Evolutionary conservation across 2,329 filamentous ascomycete genomes (phyloP).

Genomic region (Rhynchosporium secalis): DNA sequence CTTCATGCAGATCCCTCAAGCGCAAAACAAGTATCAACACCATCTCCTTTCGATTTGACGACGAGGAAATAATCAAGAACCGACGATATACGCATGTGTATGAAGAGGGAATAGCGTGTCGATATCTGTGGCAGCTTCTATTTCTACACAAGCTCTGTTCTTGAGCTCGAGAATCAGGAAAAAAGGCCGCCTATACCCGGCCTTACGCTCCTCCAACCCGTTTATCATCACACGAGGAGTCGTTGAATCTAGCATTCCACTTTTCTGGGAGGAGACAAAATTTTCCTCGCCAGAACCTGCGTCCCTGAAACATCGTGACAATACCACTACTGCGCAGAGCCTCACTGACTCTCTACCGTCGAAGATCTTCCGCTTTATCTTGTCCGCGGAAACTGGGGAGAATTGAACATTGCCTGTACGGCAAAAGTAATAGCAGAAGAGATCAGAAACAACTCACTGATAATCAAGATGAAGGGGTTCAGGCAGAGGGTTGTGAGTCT

Average conservation of each 20-base stretch:
- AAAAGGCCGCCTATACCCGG: constrained; percentile 3
- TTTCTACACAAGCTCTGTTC: not conserved
- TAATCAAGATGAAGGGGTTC: constrained; percentile 86
- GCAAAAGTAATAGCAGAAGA: not conserved
- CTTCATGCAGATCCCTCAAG: constrained; percentile 20
- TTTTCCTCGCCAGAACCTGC: not conserved
- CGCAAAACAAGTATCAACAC: constrained; percentile 14
- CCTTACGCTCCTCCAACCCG: constrained; percentile 13
- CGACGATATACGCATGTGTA: constrained; percentile 4
- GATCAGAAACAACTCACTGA: not conserved
- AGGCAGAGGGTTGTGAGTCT: constrained; percentile 89
- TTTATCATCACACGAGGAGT: constrained; percentile 1
- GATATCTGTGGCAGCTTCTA: constrained; percentile 9
- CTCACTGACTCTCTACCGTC: not conserved
- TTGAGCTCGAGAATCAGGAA: constrained; percentile 15
- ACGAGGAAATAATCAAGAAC: not conserved
- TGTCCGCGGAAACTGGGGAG: not conserved
- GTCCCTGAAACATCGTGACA: not conserved
- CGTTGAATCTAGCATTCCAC: not conserved
- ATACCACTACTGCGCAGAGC: not conserved
- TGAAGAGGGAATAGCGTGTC: not conserved
- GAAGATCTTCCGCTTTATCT: not conserved
- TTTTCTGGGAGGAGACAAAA: not conserved
- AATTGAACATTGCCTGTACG: not conserved
- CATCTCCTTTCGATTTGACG: constrained; percentile 2